Evolutionary conservation across 257 asterid species (phyloP).

Genomic region (Nyctanthes arbortristis): DNA sequence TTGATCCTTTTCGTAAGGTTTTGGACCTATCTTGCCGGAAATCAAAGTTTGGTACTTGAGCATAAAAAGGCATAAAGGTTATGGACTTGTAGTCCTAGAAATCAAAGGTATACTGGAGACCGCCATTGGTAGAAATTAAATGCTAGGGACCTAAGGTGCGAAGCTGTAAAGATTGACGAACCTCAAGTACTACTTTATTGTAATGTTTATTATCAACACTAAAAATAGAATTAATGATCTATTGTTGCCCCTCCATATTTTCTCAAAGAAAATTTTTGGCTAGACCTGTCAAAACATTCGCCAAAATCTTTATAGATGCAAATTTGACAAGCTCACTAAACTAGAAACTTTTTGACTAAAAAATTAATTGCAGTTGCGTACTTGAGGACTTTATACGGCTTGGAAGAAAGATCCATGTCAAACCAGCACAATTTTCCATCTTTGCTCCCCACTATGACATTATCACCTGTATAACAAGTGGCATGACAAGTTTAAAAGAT

Average conservation of each 20-base stretch:
- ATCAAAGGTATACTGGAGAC: no score
- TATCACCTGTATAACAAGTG: slow-evolving; percentile 68
- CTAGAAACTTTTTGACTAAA: neutral
- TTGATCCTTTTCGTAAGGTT: no score
- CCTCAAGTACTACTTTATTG: no score
- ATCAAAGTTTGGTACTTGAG: no score
- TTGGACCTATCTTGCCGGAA: no score
- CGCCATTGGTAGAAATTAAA: no score
- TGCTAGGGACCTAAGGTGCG: no score
- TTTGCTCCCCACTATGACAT: slow-evolving; percentile 86
- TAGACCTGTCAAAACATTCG: neutral
- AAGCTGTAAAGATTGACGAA: no score
- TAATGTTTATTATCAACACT: neutral
- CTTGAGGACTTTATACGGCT: slow-evolving; percentile 86
- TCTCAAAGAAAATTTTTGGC: neutral
- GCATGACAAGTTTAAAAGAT: slow-evolving; percentile 5
- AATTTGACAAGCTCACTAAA: neutral
- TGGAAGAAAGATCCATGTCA: slow-evolving; percentile 98
- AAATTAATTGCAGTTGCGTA: slow-evolving; percentile 34
- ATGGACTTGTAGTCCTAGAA: no score
- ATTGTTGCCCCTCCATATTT: neutral
- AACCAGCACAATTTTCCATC: slow-evolving; percentile 98
- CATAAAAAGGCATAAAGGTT: no score
- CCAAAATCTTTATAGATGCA: neutral
- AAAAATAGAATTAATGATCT: neutral